Base-by-base conservation (phyloP, 768 basidiomycete species). In the Stropharia rugosoannulata region DNA sequence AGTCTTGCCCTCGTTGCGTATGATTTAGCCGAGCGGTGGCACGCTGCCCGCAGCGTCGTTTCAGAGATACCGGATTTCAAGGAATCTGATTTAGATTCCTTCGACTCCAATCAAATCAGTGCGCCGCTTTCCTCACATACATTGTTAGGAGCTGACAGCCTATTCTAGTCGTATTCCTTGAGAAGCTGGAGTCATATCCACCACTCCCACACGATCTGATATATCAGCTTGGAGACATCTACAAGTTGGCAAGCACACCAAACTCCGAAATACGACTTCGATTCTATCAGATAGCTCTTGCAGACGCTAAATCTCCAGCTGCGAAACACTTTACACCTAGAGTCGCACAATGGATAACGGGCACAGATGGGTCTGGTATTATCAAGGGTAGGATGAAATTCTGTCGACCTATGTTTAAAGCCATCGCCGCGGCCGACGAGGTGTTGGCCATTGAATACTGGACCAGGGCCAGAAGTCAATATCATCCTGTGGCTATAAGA, bases 301-400 rank as follows among this genome's bases (percentile, higher is more conserved):
- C 72, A 13, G 80, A 85, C 51, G 69, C 81, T 1, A 25, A 64
- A 0, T 78, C 82, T 0, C 54, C 65, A 13, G 76, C 75, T 0
- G 85, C 87, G 4, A 67, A 71, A 36, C 64, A 66, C 12, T 82
- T 81, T 59, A 84, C 82, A 5, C 54, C 56, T 0, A 73, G 79
- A 25, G 89, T 85, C 0, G 80, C 76, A 0, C 73, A 80, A 27
- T 92, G 90, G 90, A 80, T 91, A 15, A 79, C 84, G 11, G 90
- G 86, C 1, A 71, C 74, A 40, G 85, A 85, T 59, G 83, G 75
- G 19, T 78, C 77, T 25, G 84, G 81, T 0, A 71, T 81, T 22
- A 73, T 93, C 54, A 87, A 89, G 62, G 90, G 90, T 10, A 76
- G 90, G 36, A 92, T 92, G 90, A 92, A 93, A 66, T 91, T 91